Conservation (phyloP, 139 green algal genomes). For the Yamagishiella unicocca region DNA sequence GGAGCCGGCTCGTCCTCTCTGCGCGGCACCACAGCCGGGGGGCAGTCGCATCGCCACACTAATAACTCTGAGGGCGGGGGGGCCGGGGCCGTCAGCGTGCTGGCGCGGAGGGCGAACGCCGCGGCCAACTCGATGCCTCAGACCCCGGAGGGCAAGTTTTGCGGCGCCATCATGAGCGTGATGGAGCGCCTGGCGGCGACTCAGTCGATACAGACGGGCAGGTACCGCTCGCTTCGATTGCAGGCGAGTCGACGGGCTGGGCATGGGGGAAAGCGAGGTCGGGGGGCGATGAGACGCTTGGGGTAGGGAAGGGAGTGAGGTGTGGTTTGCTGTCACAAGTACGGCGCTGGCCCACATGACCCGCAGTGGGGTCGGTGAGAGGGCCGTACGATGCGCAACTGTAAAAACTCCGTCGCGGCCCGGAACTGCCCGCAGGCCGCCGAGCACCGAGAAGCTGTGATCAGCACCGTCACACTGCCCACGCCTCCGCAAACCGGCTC, state of each 20-base stretch:
- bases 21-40: too few species aligned
- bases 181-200: slow-evolving; percentile 43
- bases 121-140: not conserved
- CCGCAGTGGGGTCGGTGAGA: too few species aligned
- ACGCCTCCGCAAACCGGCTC: not conserved
- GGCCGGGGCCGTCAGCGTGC: not conserved
- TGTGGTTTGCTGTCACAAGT: too few species aligned
- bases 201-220: slow-evolving; percentile 5
- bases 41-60: not conserved
- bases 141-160: slow-evolving; percentile 28
- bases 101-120: not conserved
- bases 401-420: too few species aligned
- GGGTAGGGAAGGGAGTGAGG: too few species aligned
- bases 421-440: not conserved
- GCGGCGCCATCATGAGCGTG: slow-evolving; percentile 10
- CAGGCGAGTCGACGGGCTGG: too few species aligned
- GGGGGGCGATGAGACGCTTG: too few species aligned
- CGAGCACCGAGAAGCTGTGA: slow-evolving; percentile 24
- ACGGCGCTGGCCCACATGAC: too few species aligned
- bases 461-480: slow-evolving; percentile 8
- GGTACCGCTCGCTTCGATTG: slow-evolving; percentile 34
- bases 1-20: not conserved
- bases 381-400: too few species aligned
- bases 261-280: too few species aligned
- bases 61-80: not conserved